Percentiles rank a stretch among this genome's conserved stretches.
Evolutionary conservation across 306 rosid species (phyloP).

Genomic region (peach (Prunus persica)): DNA sequence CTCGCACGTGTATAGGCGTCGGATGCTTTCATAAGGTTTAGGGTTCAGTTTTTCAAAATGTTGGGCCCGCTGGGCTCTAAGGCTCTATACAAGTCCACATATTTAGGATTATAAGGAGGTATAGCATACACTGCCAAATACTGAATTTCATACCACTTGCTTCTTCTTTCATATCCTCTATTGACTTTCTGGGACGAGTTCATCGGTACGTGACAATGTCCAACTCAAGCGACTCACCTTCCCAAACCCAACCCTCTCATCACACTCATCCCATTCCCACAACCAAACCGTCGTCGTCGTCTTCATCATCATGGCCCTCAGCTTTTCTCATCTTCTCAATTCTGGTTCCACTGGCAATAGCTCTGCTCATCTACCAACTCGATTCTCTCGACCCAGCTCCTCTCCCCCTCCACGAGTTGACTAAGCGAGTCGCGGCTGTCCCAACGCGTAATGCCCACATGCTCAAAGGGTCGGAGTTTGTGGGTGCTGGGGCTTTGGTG

Average conservation of each 20-base stretch:
- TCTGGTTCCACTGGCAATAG: slow-evolving; percentile 19
- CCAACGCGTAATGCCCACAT: slow-evolving; percentile 28
- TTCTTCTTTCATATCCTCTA: neutral
- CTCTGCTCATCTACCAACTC: slow-evolving; percentile 26
- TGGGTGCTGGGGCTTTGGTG: slow-evolving; percentile 36
- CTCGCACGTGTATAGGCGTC: too few species aligned
- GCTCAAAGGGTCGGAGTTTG: slow-evolving; percentile 34
- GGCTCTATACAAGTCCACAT: too few species aligned
- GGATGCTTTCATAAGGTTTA: too few species aligned
- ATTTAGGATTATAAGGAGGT: too few species aligned
- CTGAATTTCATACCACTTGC: too few species aligned
- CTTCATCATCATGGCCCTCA: neutral
- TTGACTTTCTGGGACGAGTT: neutral
- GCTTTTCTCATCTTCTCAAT: slow-evolving; percentile 1
- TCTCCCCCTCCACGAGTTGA: slow-evolving; percentile 36
- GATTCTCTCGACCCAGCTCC: slow-evolving; percentile 53
- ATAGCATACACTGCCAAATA: too few species aligned
- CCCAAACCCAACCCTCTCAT: neutral
- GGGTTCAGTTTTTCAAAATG: too few species aligned
- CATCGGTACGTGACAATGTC: neutral
- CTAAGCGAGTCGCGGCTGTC: slow-evolving; percentile 9
- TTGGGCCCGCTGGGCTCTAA: too few species aligned
- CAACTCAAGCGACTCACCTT: neutral
- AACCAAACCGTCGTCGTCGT: too few species aligned
- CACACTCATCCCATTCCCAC: neutral